Base-by-base conservation (phyloP, 2,329 filamentous ascomycete genomes). In the Cordyceps militaris region DNA sequence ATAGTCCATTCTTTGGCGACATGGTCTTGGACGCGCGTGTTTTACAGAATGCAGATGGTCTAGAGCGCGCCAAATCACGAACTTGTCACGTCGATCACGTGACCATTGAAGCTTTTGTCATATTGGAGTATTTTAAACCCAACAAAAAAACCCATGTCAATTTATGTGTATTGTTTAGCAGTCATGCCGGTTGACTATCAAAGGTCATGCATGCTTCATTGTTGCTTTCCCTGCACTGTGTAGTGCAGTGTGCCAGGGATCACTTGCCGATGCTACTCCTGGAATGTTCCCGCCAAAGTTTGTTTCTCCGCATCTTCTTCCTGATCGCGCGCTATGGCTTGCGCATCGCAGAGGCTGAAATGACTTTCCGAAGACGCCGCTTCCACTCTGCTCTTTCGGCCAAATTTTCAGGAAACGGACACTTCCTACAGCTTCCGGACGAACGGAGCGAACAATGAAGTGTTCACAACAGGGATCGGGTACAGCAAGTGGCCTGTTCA, bases 1-100 rank as follows among this genome's bases (percentile, higher is more conserved):
- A 66, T 84, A 82, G 66, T 83, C 80, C 81, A 84, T 84, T 60
- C 58, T 70, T 62, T 60, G 61, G 56, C 38, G 49, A 46, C 56
- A 58, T 53, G 40, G 42, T 16, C 30, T 36, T 48, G 40, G 21
- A 23, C 23, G 42, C 32, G 54, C 54, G 54, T 24, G 30, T 4
- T 9, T 16, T 43, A 26, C 30, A 32, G 14, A n/a, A 34, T 21
- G 9, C 11, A 16, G 11, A 11, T 23, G 21, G 23, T 19, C 19
- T 1, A 8, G 26, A 21, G 42, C 40, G 42, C 21, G 30, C 16
- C 52, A 28, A 26, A 23, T 57, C 55, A 16, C 55, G 55, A 57
- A 50, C 38, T 36, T 57, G 55, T 28, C 55, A 51, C 55, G 55
- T 57, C 2, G 26, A 28, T 50, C 55, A 57, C 55, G 55, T 57